Conservation (phyloP, 306 rosid genomes). For the Pyrus pyrifolia region DNA sequence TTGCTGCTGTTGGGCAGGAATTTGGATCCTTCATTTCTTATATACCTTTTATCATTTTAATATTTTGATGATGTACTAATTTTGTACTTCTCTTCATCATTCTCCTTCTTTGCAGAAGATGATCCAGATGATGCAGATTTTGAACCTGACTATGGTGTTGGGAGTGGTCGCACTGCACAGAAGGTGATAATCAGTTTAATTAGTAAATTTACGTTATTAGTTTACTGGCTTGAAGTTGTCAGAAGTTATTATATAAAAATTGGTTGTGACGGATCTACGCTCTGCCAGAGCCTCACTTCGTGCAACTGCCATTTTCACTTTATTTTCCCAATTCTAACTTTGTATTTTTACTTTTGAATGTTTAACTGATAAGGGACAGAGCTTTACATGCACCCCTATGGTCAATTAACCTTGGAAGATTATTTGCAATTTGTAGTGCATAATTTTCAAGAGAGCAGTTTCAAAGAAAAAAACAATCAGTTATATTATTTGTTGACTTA, state of each 20-base stretch:
- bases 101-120: conserved; percentile 62
- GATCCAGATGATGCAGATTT: conserved; percentile 95
- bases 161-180: conserved; percentile 50
- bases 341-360: not conserved
- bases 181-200: conserved; percentile 49
- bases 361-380: not conserved
- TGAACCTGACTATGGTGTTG: conserved; percentile 56
- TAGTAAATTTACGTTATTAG: conserved; percentile 9
- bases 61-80: conserved; percentile 3
- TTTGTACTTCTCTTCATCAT: not conserved
- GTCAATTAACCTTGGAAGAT: not conserved
- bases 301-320: not conserved
- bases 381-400: not conserved
- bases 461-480: not conserved
- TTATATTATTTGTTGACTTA: not conserved
- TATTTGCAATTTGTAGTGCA: not conserved
- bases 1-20: conserved; percentile 7
- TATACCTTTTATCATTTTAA: not conserved
- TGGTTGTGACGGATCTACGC: not conserved
- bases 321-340: not conserved
- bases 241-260: not conserved
- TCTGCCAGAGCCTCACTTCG: not conserved
- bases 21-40: not conserved
- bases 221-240: not conserved
- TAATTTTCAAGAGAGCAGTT: not conserved